Evolutionary conservation across 495 filamentous ascomycete species (phyloP), one percentile per base, ranked within the genome.

Genomic region (Evernia prunastri): DNA sequence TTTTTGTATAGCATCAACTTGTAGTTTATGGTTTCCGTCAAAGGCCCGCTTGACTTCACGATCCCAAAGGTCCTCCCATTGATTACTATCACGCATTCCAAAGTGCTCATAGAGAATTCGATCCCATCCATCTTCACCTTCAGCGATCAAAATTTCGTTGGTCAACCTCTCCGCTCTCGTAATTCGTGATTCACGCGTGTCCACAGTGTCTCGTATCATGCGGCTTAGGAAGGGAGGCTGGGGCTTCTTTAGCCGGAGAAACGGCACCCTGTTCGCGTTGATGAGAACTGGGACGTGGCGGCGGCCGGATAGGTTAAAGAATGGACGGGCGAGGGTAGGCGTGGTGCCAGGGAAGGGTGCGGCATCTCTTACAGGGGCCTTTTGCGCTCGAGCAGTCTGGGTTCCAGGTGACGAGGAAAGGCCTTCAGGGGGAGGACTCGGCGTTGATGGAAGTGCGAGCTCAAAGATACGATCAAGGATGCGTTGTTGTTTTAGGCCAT

Each of bases 231-330:
- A 74, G 37, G 70, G 67, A 8, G 88, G 79, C 68, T 90, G 87
- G 11, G 88, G 88, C 70, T 91, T 91, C 65, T 78, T 81, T 58
- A 89, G 71, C 31, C 88, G 84, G 51, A 94, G 73, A 63, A 92
- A 87, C 0, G 90, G 88, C n/a, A 89, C 66, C 35, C 80, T 82
- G 43, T 76, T 75, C 4, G 84, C 82, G 64, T 78, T 78, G 66
- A 83, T 82, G 3, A 91, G 72, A 0, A 73, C 73, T 0, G 90
- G 89, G 5, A 91, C 71, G 57, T 77, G 78, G 20, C 87, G 82
- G 49, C 78, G 78, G 12, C 82, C 82, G 33, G 78, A 81, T 6
- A 77, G 69, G 3, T 78, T 67, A 11, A 78, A 33, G 15, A 75
- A 74, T 43, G 80, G 80, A 9, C 76, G 82, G 68, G 61, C 76